phyloP scores from a whole-genome alignment of 192 early-diverging fungal genomes.

The Backusella luteola region DNA sequence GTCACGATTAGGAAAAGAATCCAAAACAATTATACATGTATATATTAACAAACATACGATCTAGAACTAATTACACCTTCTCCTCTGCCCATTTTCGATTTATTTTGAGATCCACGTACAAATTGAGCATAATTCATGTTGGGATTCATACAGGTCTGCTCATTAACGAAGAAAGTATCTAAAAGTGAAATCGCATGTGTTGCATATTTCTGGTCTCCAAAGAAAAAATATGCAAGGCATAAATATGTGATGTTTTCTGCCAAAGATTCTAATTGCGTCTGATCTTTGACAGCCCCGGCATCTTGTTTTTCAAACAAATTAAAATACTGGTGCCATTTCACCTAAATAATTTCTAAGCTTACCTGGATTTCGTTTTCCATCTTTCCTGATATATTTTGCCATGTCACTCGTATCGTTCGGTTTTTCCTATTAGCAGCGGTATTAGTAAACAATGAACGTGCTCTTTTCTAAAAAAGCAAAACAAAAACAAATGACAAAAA shows the following conservation, averaged over 20 bases:
- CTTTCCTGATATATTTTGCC: conserved; percentile 25
- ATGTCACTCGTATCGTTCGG: neutral
- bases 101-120: conserved; percentile 26
- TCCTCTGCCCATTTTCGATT: conserved; percentile 21
- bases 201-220: conserved; percentile 24
- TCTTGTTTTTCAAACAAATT: conserved; percentile 12
- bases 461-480: neutral
- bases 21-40: neutral
- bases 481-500: neutral
- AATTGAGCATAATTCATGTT: conserved; percentile 37
- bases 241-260: conserved; percentile 28
- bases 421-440: neutral
- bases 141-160: conserved; percentile 34
- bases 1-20: neutral
- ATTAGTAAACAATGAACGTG: neutral
- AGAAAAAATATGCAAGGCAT: conserved; percentile 25
- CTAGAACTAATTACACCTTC: conserved; percentile 36
- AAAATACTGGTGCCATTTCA: neutral
- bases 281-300: conserved; percentile 18
- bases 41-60: conserved; percentile 12
- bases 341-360: neutral
- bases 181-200: conserved; percentile 19
- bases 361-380: conserved; percentile 39
- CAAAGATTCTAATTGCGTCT: conserved; percentile 30
- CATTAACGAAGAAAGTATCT: conserved; percentile 26